These are phyloP conservation scores for Hyaloscypha variabilis DNA, from an alignment of 495 filamentous ascomycete genomes.

Conservation along the genomic window DNA sequence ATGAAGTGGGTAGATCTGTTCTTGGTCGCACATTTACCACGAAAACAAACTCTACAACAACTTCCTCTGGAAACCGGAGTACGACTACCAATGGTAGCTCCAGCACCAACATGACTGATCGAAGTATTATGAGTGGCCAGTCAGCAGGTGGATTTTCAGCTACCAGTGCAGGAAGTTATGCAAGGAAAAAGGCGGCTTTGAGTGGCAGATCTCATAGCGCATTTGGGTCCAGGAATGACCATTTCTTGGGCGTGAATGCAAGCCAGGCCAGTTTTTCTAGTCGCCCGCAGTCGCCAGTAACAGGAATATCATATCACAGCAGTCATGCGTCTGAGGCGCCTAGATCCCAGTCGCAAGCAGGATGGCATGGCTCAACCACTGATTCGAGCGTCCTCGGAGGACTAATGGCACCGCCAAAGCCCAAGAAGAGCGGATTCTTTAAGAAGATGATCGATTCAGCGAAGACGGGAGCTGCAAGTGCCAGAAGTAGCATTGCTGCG, in stretches of 20 bases:
- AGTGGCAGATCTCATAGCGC: slow-evolving; percentile 50
- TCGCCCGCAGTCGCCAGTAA: slow-evolving; percentile 73
- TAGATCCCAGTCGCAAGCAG: slow-evolving; percentile 50
- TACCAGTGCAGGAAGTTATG: slow-evolving; percentile 92
- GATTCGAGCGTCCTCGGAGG: slow-evolving; percentile 70
- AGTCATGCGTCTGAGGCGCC: slow-evolving; percentile 69
- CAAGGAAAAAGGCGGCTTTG: slow-evolving; percentile 61
- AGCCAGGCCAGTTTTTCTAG: slow-evolving; percentile 34
- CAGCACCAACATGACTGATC: slow-evolving; percentile 75
- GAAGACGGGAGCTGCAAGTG: slow-evolving; percentile 89
- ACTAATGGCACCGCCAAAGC: slow-evolving; percentile 74
- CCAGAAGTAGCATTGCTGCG: slow-evolving; percentile 79
- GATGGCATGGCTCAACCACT: slow-evolving; percentile 48
- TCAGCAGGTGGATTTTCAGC: slow-evolving; percentile 92
- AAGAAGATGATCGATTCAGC: slow-evolving; percentile 95
- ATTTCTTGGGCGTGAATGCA: slow-evolving; percentile 30
- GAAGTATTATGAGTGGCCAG: slow-evolving; percentile 88
- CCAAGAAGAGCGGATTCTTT: slow-evolving; percentile 92
- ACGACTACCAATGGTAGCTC: slow-evolving; percentile 71
- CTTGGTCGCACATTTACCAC: slow-evolving; percentile 82
- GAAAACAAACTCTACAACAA: slow-evolving; percentile 78
- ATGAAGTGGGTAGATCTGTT: slow-evolving; percentile 72
- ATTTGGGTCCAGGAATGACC: slow-evolving; percentile 51
- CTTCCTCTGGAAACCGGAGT: slow-evolving; percentile 71
- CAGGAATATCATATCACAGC: slow-evolving; percentile 80